These are phyloP conservation scores for Porodaedalea pini DNA, from an alignment of 1,284 basidiomycete species.

Conservation along the genomic window DNA sequence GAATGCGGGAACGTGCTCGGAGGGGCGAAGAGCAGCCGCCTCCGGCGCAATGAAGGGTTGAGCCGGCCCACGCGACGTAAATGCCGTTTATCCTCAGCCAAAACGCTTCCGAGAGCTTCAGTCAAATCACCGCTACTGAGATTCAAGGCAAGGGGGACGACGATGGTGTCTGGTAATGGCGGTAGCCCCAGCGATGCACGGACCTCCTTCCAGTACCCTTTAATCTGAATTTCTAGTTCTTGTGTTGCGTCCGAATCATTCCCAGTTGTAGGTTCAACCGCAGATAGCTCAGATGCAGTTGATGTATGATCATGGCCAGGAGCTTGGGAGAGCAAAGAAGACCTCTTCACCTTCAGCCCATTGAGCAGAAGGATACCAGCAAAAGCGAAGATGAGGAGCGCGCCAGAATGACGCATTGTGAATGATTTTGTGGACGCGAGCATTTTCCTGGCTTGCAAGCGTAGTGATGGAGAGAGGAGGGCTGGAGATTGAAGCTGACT, in stretches of 20 bases:
- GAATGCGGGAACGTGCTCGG: slow-evolving; percentile 25
- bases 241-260: not conserved
- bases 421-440: not conserved
- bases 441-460: slow-evolving; percentile 4
- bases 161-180: slow-evolving; percentile 21
- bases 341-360: not conserved
- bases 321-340: too few species aligned
- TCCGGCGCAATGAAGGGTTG: not conserved
- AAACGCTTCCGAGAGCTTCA: not conserved
- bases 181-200: slow-evolving; percentile 29
- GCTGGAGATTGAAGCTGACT: not conserved
- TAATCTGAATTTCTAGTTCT: slow-evolving; percentile 19
- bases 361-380: slow-evolving; percentile 3
- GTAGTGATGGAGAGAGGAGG: not conserved
- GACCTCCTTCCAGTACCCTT: slow-evolving; percentile 32
- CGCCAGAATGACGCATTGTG: not conserved
- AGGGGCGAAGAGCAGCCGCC: not conserved
- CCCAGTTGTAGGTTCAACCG: not conserved
- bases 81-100: not conserved
- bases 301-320: too few species aligned
- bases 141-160: not conserved
- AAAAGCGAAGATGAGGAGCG: not conserved
- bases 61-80: slow-evolving; percentile 2
- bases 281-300: not conserved
- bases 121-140: not conserved